These are phyloP conservation scores for Penicillium mononematosum DNA, from an alignment of 495 filamentous ascomycete species.

Conservation along the genomic window DNA sequence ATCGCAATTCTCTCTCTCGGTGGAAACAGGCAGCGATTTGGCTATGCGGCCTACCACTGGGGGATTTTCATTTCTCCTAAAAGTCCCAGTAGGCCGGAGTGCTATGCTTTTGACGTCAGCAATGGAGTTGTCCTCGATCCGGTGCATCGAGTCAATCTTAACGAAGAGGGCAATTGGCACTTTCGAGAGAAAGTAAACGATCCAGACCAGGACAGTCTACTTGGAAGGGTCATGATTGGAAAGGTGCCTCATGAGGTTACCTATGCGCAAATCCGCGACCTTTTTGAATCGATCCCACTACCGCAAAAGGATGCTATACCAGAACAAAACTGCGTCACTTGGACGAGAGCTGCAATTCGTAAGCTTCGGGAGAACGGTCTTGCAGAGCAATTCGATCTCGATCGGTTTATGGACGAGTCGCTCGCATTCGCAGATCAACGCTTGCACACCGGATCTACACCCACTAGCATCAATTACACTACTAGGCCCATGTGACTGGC, in stretches of 20 bases:
- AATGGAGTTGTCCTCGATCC: conserved; percentile 17
- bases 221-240: conserved; percentile 18
- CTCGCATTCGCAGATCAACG: conserved; percentile 18
- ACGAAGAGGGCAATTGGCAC: conserved; percentile 14
- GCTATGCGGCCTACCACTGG: conserved; percentile 14
- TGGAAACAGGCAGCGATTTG: conserved; percentile 3
- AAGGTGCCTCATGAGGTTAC: conserved; percentile 14
- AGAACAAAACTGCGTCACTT: conserved; percentile 21
- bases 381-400: conserved; percentile 14
- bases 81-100: not conserved
- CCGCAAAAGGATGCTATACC: conserved; percentile 7
- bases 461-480: not conserved
- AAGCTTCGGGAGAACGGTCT: conserved; percentile 7
- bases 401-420: conserved; percentile 15
- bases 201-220: conserved; percentile 8
- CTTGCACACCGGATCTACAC: not conserved
- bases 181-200: conserved; percentile 15
- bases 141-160: conserved; percentile 4
- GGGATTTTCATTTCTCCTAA: conserved; percentile 12
- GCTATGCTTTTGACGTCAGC: conserved; percentile 20
- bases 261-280: not conserved
- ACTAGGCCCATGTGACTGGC: not conserved
- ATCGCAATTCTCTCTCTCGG: conserved; percentile 13
- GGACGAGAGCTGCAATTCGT: conserved; percentile 14
- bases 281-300: conserved; percentile 8